Evolutionary conservation across 2,329 filamentous ascomycete species (phyloP), one percentile per base, ranked within the genome.

Genomic region (Xylaria sp.): DNA sequence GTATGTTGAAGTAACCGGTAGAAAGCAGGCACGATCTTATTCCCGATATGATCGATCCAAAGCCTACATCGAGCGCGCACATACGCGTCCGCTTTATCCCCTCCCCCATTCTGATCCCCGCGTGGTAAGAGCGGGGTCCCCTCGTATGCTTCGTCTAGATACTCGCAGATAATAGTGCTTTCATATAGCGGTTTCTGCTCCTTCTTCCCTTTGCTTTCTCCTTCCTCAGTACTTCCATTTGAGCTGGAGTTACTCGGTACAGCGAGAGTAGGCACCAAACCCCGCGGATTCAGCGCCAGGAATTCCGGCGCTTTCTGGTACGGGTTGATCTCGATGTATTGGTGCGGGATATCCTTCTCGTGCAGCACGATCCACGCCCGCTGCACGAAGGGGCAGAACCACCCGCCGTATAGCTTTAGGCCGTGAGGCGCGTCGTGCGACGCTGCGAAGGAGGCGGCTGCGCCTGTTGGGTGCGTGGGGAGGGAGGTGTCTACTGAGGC

Each of bases 261-360:
- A 0, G 81, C 85, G 0, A 94, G 83, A 0, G 92, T 94, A 0
- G 92, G 93, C 1, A 94, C 90, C 0, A 94, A 84, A 0, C 92
- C 92, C 13, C 91, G 87, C 0, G 92, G 92, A 76, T 95, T 95
- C 71, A 94, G 83, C 9, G 85, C 84, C 25, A 94, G 83, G 34
- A 94, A 90, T 0, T 87, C 89, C 3, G 87, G 80, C 0, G 88
- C 89, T 76, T 94, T 94, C 79, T 90, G 83, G 82, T 94, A 94
- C 0, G 92, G 92, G 79, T 94, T 94, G 68, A 94, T 90, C 82
- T 93, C 90, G 72, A 92, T 84, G 78, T 93, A 93, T 81, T 94
- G 89, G 78, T 94, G 91, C 18, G 88, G 87, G 37, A 94, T 91
- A 1, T 84, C 81, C 79, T 94, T 94, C 78, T 94, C 92, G 75